Conservation (phyloP, 257 asterid genomes). For the Cruciata laevipes region DNA sequence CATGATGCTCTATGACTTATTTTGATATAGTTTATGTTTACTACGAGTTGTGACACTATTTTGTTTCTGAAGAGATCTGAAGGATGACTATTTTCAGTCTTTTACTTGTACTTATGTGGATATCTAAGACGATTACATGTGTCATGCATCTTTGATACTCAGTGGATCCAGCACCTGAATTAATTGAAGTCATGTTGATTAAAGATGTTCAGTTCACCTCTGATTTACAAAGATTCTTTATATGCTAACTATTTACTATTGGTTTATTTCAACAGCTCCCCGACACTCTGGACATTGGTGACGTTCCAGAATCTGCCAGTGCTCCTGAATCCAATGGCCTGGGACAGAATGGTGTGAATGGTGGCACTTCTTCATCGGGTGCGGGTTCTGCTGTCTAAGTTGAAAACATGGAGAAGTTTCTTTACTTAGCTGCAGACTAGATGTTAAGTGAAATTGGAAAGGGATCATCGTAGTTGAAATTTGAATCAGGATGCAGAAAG, state of each 20-base stretch:
- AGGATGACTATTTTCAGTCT: background rate
- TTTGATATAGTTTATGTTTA: background rate
- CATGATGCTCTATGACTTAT: background rate
- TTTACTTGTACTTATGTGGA: background rate
- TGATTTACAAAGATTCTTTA: background rate
- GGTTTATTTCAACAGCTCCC: constrained; percentile 67
- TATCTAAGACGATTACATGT: background rate
- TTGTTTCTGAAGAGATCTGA: background rate
- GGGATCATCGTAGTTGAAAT: constrained; percentile 9
- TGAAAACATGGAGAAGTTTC: background rate
- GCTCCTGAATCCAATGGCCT: constrained; percentile 19
- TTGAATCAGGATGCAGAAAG: constrained; percentile 11
- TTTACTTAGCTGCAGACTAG: constrained; percentile 17
- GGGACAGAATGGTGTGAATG: constrained; percentile 28
- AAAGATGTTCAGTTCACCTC: background rate
- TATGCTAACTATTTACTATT: constrained; percentile 26
- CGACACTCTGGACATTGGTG: constrained; percentile 75
- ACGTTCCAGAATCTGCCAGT: constrained; percentile 48
- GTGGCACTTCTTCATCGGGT: constrained; percentile 54
- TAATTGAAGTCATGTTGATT: background rate
- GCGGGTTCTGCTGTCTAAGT: constrained; percentile 30
- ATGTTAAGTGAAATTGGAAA: constrained; percentile 13
- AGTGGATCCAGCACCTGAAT: background rate
- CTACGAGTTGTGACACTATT: background rate
- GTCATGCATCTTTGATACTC: too few relatives aligned